Conservation (phyloP, 164 flowering plant genomes). For the Echeveria elegans region DNA sequence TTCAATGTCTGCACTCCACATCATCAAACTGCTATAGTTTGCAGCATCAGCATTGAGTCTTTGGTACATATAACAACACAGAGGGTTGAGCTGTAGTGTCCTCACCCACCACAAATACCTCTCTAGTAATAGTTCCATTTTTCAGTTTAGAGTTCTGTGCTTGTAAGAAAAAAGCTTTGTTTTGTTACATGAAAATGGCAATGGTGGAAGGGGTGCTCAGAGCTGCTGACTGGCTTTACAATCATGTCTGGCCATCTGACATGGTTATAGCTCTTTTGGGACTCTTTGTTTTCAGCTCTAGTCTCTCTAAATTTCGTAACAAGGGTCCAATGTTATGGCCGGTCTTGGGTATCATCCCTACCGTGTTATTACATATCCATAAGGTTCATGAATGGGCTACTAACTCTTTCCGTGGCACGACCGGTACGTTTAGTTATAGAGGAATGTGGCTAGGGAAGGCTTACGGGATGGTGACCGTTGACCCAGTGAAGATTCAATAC, state of each 20-base stretch:
- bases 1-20: neutral
- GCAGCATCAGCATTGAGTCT: neutral
- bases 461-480: slow-evolving; percentile 39
- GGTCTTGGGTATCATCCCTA: slow-evolving; percentile 47
- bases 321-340: slow-evolving; percentile 75
- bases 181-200: neutral
- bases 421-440: slow-evolving; percentile 40
- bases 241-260: slow-evolving; percentile 23
- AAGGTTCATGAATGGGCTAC: slow-evolving; percentile 39
- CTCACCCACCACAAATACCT: neutral
- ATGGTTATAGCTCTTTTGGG: slow-evolving; percentile 29
- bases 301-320: slow-evolving; percentile 26
- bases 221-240: slow-evolving; percentile 3
- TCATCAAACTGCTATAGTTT: neutral
- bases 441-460: slow-evolving; percentile 41
- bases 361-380: slow-evolving; percentile 24
- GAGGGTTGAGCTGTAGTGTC: neutral
- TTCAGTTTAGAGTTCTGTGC: neutral
- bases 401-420: slow-evolving; percentile 18
- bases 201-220: slow-evolving; percentile 1
- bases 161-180: neutral
- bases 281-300: slow-evolving; percentile 33
- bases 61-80: neutral
- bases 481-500: slow-evolving; percentile 57
- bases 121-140: neutral